Conservation (phyloP, 306 rosid genomes). For the Glycine soja region DNA sequence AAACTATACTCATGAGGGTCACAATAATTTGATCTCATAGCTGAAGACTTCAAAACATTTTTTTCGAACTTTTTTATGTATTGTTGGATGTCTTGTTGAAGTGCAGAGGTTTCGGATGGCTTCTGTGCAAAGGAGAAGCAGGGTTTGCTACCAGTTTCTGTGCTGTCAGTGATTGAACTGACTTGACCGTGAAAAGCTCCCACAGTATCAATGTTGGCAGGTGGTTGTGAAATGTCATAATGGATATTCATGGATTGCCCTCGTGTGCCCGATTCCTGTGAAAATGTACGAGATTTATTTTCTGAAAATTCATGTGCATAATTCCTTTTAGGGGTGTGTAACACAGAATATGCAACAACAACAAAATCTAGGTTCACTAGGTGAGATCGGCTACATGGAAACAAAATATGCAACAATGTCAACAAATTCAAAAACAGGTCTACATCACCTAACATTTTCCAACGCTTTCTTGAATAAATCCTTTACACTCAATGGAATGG, state of each 20-base stretch:
- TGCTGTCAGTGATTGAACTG: slow-evolving; percentile 48
- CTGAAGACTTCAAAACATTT: slow-evolving; percentile 45
- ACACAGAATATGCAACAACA: neutral
- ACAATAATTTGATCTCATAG: slow-evolving; percentile 49
- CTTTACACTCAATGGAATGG: slow-evolving; percentile 1
- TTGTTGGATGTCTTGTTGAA: slow-evolving; percentile 65
- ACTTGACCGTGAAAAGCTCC: slow-evolving; percentile 36
- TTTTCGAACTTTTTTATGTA: slow-evolving; percentile 65
- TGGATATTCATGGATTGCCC: slow-evolving; percentile 37
- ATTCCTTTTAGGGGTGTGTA: neutral
- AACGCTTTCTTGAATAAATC: too few species aligned
- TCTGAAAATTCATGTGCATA: neutral
- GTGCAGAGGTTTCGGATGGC: slow-evolving; percentile 54
- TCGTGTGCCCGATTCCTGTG: slow-evolving; percentile 57
- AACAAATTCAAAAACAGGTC: slow-evolving; percentile 1
- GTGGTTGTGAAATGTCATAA: slow-evolving; percentile 40
- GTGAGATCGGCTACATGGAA: too few species aligned
- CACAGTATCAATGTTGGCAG: slow-evolving; percentile 34
- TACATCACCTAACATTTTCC: slow-evolving; percentile 5
- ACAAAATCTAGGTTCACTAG: too few species aligned
- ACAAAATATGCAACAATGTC: neutral
- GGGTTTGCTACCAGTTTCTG: slow-evolving; percentile 47
- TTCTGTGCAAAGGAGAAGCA: slow-evolving; percentile 70
- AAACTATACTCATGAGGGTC: slow-evolving; percentile 53
- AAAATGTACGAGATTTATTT: slow-evolving; percentile 21